A percentile compares a stretch with the other conserved stretches of the same genome.
phyloP scores from a whole-genome alignment of 306 rosid species.

The Heteromeles arbutifolia region DNA sequence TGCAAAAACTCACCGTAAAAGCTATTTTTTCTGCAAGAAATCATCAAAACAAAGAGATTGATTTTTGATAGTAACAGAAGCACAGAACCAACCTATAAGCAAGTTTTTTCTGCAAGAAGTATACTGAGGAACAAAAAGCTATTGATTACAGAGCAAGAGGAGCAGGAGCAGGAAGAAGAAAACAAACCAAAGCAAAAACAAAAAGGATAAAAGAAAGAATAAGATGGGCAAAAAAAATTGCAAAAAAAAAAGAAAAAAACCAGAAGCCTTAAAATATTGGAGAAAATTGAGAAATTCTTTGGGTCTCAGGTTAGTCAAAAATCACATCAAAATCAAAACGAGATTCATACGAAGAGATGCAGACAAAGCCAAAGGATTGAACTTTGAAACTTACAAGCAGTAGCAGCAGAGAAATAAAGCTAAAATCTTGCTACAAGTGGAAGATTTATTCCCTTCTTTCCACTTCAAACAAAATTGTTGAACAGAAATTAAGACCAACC shows the following conservation, averaged over 20 bases:
- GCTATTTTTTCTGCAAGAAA: background rate
- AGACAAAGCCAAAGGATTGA: slow-evolving; percentile 3
- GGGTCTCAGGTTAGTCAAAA: slow-evolving; percentile 4
- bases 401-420: slow-evolving; percentile 14
- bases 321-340: slow-evolving; percentile 5
- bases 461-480: background rate
- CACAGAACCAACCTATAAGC: background rate
- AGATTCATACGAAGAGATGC: background rate
- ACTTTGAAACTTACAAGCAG: background rate
- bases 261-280: background rate
- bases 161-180: slow-evolving; percentile 10
- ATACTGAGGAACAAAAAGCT: background rate
- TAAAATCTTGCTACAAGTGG: background rate
- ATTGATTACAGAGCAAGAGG: background rate
- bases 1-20: background rate
- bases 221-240: slow-evolving; percentile 24
- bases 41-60: background rate
- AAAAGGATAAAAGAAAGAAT: slow-evolving; percentile 17
- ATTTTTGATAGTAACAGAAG: background rate
- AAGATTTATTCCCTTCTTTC: background rate
- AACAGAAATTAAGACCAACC: slow-evolving; percentile 2
- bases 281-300: background rate
- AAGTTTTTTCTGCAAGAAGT: background rate
- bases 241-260: slow-evolving; percentile 28
- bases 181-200: slow-evolving; percentile 6